Conservation (phyloP, 2,329 filamentous ascomycete genomes). For the Fusarium sp. region DNA sequence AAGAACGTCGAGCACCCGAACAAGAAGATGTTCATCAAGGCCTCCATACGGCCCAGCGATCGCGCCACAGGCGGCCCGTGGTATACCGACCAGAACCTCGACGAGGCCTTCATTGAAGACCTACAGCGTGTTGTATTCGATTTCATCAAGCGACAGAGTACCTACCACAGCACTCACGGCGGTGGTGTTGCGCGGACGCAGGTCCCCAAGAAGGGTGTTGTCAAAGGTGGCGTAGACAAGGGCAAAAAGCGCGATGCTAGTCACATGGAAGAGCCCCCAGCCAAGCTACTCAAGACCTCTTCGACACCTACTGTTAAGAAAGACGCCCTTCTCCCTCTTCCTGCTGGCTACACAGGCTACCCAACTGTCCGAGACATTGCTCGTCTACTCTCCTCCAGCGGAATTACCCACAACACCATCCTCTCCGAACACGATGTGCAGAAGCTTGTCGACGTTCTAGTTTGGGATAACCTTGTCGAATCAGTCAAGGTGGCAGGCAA, state of each 20-base stretch:
- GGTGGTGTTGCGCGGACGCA: constrained; percentile 55
- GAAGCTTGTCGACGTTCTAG: constrained; percentile 87
- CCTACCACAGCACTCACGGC: constrained; percentile 66
- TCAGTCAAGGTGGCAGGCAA: constrained; percentile 64
- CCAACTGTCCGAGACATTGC: constrained; percentile 86
- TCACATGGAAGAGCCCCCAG: constrained; percentile 53
- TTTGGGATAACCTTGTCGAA: constrained; percentile 89
- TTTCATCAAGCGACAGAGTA: constrained; percentile 78
- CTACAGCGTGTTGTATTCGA: constrained; percentile 80
- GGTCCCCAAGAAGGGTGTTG: constrained; percentile 68
- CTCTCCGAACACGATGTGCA: constrained; percentile 82
- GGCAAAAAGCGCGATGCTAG: constrained; percentile 66
- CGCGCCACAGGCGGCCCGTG: constrained; percentile 94
- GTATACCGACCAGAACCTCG: constrained; percentile 92
- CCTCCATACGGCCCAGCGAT: constrained; percentile 85
- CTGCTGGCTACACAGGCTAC: constrained; percentile 80
- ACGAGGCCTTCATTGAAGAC: constrained; percentile 87
- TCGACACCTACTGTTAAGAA: constrained; percentile 47
- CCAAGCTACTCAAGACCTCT: constrained; percentile 49
- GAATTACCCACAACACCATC: constrained; percentile 79
- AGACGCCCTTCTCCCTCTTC: constrained; percentile 64
- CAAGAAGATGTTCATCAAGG: constrained; percentile 96
- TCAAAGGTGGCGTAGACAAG: constrained; percentile 62
- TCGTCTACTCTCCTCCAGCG: constrained; percentile 75
- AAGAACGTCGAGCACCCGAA: constrained; percentile 92